These are phyloP conservation scores for Microstegium vimineum DNA, from an alignment of 176 grass and related monocot species.

Conservation along the genomic window DNA sequence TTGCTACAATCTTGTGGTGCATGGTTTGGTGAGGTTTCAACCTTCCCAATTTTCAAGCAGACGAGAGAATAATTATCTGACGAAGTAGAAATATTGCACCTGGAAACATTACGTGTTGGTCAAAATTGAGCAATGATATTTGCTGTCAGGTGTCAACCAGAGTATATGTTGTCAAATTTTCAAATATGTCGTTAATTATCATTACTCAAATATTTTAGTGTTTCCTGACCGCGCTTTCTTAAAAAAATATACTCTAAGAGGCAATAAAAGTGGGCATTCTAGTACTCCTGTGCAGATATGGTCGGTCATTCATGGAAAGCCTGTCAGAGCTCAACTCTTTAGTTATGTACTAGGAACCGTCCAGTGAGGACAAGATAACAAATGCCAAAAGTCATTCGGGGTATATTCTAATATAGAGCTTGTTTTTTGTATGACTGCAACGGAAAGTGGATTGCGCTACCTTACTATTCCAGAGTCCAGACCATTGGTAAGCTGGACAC, in stretches of 20 bases:
- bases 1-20: background rate
- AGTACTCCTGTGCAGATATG: background rate
- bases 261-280: background rate
- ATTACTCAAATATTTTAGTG: too few relatives aligned
- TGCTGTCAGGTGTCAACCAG: background rate
- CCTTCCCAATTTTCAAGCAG: background rate
- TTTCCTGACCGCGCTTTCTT: background rate
- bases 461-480: background rate
- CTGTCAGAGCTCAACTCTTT: background rate
- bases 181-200: background rate
- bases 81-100: background rate
- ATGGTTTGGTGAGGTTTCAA: background rate
- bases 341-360: background rate
- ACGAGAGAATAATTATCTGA: background rate
- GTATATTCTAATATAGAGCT: background rate
- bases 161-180: background rate
- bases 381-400: background rate
- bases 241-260: background rate
- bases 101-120: background rate
- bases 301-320: background rate
- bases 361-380: background rate
- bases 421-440: background rate
- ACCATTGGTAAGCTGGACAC: background rate
- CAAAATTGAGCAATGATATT: background rate
- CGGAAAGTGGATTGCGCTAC: conserved; percentile 5